These are phyloP conservation scores for Pleurotus ostreatus DNA, from an alignment of 768 basidiomycete genomes.

Conservation along the genomic window DNA sequence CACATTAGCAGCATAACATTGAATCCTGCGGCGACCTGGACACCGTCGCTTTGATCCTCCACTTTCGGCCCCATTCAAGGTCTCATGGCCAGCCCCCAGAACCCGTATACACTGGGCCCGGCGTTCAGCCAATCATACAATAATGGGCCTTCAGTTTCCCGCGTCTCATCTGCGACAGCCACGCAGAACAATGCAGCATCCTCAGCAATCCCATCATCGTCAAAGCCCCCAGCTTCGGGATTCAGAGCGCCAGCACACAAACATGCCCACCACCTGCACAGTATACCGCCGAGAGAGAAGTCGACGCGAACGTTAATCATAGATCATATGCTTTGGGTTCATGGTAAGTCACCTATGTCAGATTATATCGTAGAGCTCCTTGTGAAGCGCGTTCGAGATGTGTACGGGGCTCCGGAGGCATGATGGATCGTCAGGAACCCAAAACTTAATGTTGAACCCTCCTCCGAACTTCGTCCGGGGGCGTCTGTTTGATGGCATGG, in stretches of 20 bases:
- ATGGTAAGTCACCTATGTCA: conserved; percentile 32
- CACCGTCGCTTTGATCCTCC: background rate
- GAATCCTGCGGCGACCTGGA: background rate
- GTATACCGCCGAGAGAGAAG: conserved; percentile 84
- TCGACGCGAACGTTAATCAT: conserved; percentile 85
- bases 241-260: conserved; percentile 80
- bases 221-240: conserved; percentile 10
- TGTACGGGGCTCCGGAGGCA: background rate
- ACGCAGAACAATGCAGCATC: background rate
- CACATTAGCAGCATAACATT: background rate
- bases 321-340: conserved; percentile 85
- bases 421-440: background rate
- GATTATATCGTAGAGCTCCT: background rate
- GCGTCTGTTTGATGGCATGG: too few relatives aligned
- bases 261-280: conserved; percentile 84
- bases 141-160: background rate
- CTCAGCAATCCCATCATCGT: conserved; percentile 8
- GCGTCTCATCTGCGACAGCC: background rate
- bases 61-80: background rate
- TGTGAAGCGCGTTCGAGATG: too few relatives aligned
- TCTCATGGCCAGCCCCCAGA: background rate
- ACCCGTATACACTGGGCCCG: background rate
- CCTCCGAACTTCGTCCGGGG: too few relatives aligned
- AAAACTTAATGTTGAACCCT: too few relatives aligned
- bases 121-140: background rate